A percentile compares a stretch with the other conserved stretches of the same genome.
Conservation (phyloP, 78 protist species). For the Dictyostelium citrinum region DNA sequence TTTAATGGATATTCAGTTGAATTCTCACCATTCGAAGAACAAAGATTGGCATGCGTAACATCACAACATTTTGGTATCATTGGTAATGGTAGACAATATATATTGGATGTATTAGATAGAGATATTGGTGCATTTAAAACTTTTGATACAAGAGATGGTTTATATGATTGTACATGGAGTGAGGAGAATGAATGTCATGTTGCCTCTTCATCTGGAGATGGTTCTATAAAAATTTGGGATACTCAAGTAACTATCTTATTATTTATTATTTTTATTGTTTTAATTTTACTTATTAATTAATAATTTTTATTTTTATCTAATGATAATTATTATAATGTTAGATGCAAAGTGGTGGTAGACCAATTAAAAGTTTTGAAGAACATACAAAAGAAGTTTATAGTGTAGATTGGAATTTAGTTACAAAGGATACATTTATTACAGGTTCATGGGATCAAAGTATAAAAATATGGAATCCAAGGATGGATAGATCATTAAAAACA, state of each 20-base stretch:
- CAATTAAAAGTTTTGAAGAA: slow-evolving; percentile 54
- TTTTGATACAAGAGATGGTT: slow-evolving; percentile 84
- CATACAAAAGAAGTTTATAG: slow-evolving; percentile 85
- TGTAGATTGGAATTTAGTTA: slow-evolving; percentile 83
- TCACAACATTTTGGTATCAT: slow-evolving; percentile 89
- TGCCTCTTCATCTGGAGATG: slow-evolving; percentile 86
- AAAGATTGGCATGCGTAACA: slow-evolving; percentile 84
- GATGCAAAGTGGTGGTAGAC: slow-evolving; percentile 39
- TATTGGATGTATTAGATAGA: slow-evolving; percentile 50
- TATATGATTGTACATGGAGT: slow-evolving; percentile 87
- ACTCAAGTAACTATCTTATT: neutral
- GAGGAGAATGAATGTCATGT: slow-evolving; percentile 84
- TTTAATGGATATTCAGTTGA: slow-evolving; percentile 80
- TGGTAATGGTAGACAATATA: slow-evolving; percentile 88
- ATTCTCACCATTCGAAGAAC: slow-evolving; percentile 85
- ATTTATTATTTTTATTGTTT: neutral
- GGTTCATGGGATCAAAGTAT: slow-evolving; percentile 85
- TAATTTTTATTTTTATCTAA: neutral
- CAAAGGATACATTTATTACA: slow-evolving; percentile 67
- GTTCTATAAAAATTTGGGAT: slow-evolving; percentile 87
- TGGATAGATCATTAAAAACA: slow-evolving; percentile 58
- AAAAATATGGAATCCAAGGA: slow-evolving; percentile 83
- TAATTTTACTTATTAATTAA: neutral
- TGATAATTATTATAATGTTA: neutral
- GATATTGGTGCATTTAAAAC: slow-evolving; percentile 25